Percentiles rank a stretch among this genome's conserved stretches.
Conservation (phyloP, 768 basidiomycete species). For the Agaricus subrufescens region DNA sequence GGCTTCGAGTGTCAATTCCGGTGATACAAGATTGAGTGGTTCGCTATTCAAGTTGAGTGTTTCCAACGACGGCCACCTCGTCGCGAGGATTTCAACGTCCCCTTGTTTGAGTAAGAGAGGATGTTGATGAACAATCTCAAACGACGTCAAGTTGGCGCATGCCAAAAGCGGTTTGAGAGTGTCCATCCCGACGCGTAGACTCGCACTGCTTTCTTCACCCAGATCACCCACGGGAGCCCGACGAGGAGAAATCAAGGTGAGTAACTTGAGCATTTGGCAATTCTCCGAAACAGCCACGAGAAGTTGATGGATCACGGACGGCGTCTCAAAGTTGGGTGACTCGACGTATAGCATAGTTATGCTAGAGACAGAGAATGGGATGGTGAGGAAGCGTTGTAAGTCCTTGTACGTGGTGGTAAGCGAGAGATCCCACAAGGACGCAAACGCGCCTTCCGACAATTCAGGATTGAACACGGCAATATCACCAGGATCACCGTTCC, state of each 20-base stretch:
- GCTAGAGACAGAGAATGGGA: constrained; percentile 3
- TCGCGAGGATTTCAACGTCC: constrained; percentile 37
- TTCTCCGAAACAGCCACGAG: constrained; percentile 7
- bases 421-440: constrained; percentile 8
- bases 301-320: constrained; percentile 1
- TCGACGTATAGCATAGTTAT: constrained; percentile 6
- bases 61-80: constrained; percentile 36
- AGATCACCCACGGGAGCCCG: not conserved
- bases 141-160: constrained; percentile 22
- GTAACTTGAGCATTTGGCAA: constrained; percentile 5
- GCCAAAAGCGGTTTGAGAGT: constrained; percentile 22
- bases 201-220: not conserved
- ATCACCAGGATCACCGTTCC: constrained; percentile 4
- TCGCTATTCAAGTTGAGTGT: constrained; percentile 35
- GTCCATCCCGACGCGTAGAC: constrained; percentile 14
- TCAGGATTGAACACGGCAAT: not conserved
- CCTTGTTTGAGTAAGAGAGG: constrained; percentile 28
- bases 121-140: constrained; percentile 27
- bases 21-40: constrained; percentile 21
- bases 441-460: constrained; percentile 3
- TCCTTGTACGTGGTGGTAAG: constrained; percentile 1
- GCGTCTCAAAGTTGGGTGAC: not conserved
- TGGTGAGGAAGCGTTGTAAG: constrained; percentile 6
- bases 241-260: constrained; percentile 4
- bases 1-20: constrained; percentile 24